Evolutionary conservation across 1,284 basidiomycete genomes (phyloP), one percentile per base, ranked within the genome.

Genomic region (Melampsora larici-populina): DNA sequence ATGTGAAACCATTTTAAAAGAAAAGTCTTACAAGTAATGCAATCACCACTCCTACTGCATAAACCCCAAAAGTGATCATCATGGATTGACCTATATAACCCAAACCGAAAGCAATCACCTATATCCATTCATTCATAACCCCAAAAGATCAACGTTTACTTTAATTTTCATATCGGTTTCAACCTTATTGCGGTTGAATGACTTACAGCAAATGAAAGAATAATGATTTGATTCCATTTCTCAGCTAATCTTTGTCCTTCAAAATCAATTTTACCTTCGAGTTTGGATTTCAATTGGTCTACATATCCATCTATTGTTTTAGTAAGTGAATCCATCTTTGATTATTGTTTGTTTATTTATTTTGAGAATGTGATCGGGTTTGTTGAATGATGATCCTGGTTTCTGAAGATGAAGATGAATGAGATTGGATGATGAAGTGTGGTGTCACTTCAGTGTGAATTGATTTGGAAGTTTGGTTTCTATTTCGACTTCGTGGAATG

Each of bases 191-290:
- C n/a, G n/a, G n/a, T n/a, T n/a, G n/a, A n/a, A n/a, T n/a, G n/a
- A n/a, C n/a, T 51, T 36, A 75, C 73, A 65, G 73, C 55, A 29
- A 18, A 48, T 31, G 58, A 21, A 36, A 40, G 51, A 24, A 75
- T 43, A 40, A 75, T 75, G 33, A 51, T 55, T 64, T 66, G 64
- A 55, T 58, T 66, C 24, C 55, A 67, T 46, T 60, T n/a, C 48
- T 75, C 73, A 58, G 64, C 73, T 24, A 40, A 48, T 21, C 49
- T 26, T 49, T 75, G 73, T 3, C 73, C 73, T 68, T 75, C 64
- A 26, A 75, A 67, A 51, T 75, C 73, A 49, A 75, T 75, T 36
- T 75, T 75, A 36, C 73, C 73, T 67, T 75, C 73, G 11, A 75
- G 46, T 21, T 29, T 29, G 13, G 48, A 31, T 58, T 58, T 67